Conservation (phyloP, 1,139 yeast genomes). For the Maudiozyma humilis region DNA sequence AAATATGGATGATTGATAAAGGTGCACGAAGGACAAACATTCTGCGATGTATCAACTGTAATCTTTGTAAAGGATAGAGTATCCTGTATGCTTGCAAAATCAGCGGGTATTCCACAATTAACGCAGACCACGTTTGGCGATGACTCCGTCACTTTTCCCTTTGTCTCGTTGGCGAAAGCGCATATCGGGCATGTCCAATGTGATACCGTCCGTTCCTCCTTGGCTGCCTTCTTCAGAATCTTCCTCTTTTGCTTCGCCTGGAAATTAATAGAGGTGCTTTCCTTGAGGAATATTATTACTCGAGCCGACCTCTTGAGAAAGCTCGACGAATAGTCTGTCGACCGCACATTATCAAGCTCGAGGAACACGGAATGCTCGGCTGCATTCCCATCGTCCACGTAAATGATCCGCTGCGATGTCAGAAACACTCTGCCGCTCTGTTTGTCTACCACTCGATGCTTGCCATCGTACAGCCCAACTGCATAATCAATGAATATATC, state of each 20-base stretch:
- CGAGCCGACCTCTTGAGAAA: conserved; percentile 78
- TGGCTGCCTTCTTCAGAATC: conserved; percentile 18
- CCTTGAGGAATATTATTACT: conserved; percentile 37
- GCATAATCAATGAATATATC: conserved; percentile 44
- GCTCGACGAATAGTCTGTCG: conserved; percentile 45
- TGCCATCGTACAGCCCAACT: conserved; percentile 67
- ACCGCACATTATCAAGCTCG: conserved; percentile 40
- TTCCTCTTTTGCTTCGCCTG: conserved; percentile 1
- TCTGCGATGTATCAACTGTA: conserved; percentile 3
- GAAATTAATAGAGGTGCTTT: conserved; percentile 1
- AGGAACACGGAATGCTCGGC: conserved; percentile 42
- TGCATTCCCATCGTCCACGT: conserved; percentile 49
- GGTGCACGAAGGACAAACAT: conserved; percentile 72
- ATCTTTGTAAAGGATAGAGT: conserved; percentile 13
- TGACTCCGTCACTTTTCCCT: conserved; percentile 31
- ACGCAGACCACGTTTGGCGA: conserved; percentile 48
- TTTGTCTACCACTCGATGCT: conserved; percentile 49
- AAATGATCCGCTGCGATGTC: conserved; percentile 65
- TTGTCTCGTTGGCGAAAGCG: conserved; percentile 29
- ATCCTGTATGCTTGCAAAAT: conserved; percentile 32
- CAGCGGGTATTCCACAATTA: conserved; percentile 66
- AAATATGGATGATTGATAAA: conserved; percentile 78
- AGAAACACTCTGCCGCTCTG: conserved; percentile 75
- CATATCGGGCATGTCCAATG: conserved; percentile 84
- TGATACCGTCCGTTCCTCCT: conserved; percentile 3